Conservation (phyloP, 768 basidiomycete genomes). For the Russula virescens region DNA sequence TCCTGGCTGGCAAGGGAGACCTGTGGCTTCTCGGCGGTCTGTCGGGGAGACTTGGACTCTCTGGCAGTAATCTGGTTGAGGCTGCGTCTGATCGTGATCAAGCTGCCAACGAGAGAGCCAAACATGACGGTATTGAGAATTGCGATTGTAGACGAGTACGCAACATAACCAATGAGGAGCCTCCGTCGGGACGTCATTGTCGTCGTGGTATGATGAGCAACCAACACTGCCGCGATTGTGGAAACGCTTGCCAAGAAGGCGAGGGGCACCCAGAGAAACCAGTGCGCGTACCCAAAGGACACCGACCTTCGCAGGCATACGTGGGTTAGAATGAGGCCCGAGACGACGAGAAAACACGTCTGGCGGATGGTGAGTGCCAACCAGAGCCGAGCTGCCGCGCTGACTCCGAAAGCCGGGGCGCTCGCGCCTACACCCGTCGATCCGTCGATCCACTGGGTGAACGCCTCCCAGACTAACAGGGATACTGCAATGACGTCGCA, state of each 20-base stretch:
- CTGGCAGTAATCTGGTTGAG: slow-evolving; percentile 40
- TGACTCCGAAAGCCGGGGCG: slow-evolving; percentile 24
- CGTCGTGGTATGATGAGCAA: slow-evolving; percentile 36
- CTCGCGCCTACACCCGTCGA: slow-evolving; percentile 33
- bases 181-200: slow-evolving; percentile 39
- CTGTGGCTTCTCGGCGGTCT: slow-evolving; percentile 48
- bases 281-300: slow-evolving; percentile 62
- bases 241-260: slow-evolving; percentile 49
- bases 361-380: slow-evolving; percentile 60
- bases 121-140: slow-evolving; percentile 49
- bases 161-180: slow-evolving; percentile 55
- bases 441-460: slow-evolving; percentile 46
- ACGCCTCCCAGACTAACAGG: slow-evolving; percentile 62
- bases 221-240: slow-evolving; percentile 51
- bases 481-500: slow-evolving; percentile 58
- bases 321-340: slow-evolving; percentile 57
- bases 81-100: slow-evolving; percentile 61
- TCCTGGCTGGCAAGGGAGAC: slow-evolving; percentile 69
- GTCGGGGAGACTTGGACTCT: slow-evolving; percentile 35
- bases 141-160: slow-evolving; percentile 50
- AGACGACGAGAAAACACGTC: slow-evolving; percentile 59
- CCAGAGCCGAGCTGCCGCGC: slow-evolving; percentile 61
- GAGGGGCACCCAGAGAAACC: slow-evolving; percentile 69
- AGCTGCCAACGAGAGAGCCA: slow-evolving; percentile 54
- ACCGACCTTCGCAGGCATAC: slow-evolving; percentile 66